Evolutionary conservation across 73 alveolate genomes (phyloP), one percentile per base, ranked within the genome.

Genomic region (Stentor coeruleus): DNA sequence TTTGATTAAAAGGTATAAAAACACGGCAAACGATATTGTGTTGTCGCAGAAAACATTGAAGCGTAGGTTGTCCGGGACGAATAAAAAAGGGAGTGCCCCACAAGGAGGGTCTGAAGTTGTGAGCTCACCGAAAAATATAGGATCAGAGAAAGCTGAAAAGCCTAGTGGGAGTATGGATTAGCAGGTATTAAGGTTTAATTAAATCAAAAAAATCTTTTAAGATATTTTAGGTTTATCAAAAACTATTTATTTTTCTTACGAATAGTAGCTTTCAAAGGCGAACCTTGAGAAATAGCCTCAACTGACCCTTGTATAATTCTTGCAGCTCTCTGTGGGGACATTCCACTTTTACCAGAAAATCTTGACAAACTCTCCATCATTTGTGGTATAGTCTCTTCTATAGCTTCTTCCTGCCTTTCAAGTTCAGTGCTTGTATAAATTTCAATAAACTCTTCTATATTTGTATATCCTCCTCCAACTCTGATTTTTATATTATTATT

Each of bases 391-490:
- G 73, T 31, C 0, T 57, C 73, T 57, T n/a, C 28, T 20, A 57
- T n/a, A 1, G 28, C 73, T 20, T n/a, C 15, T 57, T 57, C 73
- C 28, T 57, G 73, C 2, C 28, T 57, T 57, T 38, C 60, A 2
- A 88, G 82, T 40, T 88, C 93, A 0, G 36, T 30, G 38, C 73
- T 85, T 35, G 88, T 82, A 82, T 88, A 88, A 41, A 59, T 59
- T 38, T 84, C 79, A 57, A 88, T 88, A 86, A 88, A 88, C 86
- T 88, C 93, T 37, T 84, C 90, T 36, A 88, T 88, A 38, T 42
- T 36, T 90, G 84, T 88, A 87, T 74, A 88, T 2, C 93, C 93
- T 76, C 93, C 93, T 20, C 93, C 93, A 33, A 88, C 93, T 59
- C 93, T 83, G 59, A 88, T 74, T 6, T 84, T 90, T 1, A 88